Conservation (phyloP, 2,329 filamentous ascomycete species). For the Colletotrichum tofieldiae region DNA sequence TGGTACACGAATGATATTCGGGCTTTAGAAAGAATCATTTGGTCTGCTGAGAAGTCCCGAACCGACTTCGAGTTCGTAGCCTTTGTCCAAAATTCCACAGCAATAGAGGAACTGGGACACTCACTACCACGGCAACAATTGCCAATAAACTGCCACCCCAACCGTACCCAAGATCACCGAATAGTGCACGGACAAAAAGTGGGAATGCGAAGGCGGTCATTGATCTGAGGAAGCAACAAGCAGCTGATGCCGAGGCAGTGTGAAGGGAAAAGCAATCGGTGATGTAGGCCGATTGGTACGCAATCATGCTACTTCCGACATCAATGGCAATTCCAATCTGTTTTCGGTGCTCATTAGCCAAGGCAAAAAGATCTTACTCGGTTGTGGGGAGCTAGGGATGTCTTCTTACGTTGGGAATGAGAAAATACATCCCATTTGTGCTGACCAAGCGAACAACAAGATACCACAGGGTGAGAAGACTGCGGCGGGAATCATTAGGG, state of each 20-base stretch:
- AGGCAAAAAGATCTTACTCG: background rate
- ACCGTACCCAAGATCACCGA: conserved; percentile 54
- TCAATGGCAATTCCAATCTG: conserved; percentile 22
- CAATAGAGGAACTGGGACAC: conserved; percentile 55
- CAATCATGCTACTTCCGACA: conserved; percentile 28
- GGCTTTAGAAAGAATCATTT: background rate
- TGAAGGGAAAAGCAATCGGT: conserved; percentile 64
- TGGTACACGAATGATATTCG: background rate
- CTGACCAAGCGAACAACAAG: conserved; percentile 62
- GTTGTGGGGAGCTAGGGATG: background rate
- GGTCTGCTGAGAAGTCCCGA: background rate
- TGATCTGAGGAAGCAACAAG: conserved; percentile 61
- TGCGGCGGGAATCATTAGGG: conserved; percentile 59
- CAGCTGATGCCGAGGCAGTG: conserved; percentile 63
- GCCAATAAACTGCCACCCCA: conserved; percentile 58
- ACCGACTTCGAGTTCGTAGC: conserved; percentile 47
- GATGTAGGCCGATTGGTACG: conserved; percentile 51
- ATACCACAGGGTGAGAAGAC: conserved; percentile 58
- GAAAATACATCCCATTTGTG: conserved; percentile 63
- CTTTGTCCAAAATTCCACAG: conserved; percentile 59
- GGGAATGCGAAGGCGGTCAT: conserved; percentile 66
- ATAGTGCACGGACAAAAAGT: conserved; percentile 62
- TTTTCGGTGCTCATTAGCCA: background rate
- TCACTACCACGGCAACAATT: conserved; percentile 54
- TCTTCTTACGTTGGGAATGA: conserved; percentile 58